phyloP scores from a whole-genome alignment of 768 basidiomycete species.

The Podaxis sp. region DNA sequence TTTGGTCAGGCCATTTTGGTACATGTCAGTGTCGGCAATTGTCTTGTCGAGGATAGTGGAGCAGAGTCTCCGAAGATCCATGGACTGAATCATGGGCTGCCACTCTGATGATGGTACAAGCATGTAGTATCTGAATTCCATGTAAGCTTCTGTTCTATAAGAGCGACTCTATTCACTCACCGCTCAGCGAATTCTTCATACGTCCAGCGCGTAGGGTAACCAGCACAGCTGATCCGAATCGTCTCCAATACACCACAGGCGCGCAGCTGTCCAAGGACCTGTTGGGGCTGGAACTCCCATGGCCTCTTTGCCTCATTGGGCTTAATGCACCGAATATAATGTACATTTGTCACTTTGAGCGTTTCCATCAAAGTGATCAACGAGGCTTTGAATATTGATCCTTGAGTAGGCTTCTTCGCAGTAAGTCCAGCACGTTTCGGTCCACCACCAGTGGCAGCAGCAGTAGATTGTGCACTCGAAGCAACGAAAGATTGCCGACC shows the following conservation, averaged over 20 bases:
- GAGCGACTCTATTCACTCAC: constrained; percentile 39
- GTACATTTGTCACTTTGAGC: constrained; percentile 94
- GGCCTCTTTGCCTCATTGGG: constrained; percentile 96
- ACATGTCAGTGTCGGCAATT: constrained; percentile 93
- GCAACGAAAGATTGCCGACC: constrained; percentile 73
- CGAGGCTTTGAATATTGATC: constrained; percentile 97
- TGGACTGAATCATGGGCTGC: constrained; percentile 78
- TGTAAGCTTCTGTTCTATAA: constrained; percentile 1
- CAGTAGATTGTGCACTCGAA: constrained; percentile 32
- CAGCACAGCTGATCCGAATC: constrained; percentile 97
- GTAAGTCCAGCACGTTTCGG: constrained; percentile 65
- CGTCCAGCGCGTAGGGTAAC: constrained; percentile 97
- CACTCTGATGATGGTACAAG: constrained; percentile 85
- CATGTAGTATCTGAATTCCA: constrained; percentile 83
- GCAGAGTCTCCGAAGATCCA: constrained; percentile 82
- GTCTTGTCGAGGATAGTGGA: constrained; percentile 80
- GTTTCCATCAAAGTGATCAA: constrained; percentile 96
- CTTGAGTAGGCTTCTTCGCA: constrained; percentile 92
- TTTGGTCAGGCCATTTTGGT: constrained; percentile 95
- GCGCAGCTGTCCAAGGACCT: constrained; percentile 90
- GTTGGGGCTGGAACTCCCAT: constrained; percentile 96
- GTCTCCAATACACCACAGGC: constrained; percentile 99
- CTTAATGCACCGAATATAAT: constrained; percentile 99
- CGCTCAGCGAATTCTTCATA: constrained; percentile 99
- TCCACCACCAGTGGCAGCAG: constrained; percentile 33